Evolutionary conservation across 768 basidiomycete genomes (phyloP), one percentile per base, ranked within the genome.

Genomic region (Dentipellis sp.): DNA sequence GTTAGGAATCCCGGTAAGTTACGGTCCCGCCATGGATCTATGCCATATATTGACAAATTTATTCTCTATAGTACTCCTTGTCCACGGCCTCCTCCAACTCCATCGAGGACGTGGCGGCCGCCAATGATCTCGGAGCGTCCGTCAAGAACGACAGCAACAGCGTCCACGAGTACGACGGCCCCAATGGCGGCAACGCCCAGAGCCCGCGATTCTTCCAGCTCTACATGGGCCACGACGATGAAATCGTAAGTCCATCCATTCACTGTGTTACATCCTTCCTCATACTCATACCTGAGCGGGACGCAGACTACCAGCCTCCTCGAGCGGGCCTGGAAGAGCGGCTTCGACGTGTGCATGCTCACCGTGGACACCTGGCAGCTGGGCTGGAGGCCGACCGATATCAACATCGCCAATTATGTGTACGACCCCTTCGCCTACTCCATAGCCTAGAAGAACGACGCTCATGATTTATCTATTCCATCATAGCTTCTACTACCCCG

Each of bases 141-240:
- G 61, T 61, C 10, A 66, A 65, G 53, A 74, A 71, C 56, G 69
- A 74, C 54, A 70, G 68, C 59, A 75, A 73, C 56, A 62, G 64
- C 19, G 69, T 73, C 19, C 68, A 72, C 52, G 54, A 59, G 22
- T 73, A 72, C 53, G 56, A 56, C 17, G 72, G 72, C 34, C 63
- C 64, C 6, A 70, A 70, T 51, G 69, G 67, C 17, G 70, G 69
- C 14, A 62, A 68, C 50, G 68, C 70, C 11, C 66, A 69, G 36
- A 68, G 71, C 19, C 75, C 76, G 1, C 69, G 77, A n/a, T 80
- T 78, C 62, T 81, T 76, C 70, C 79, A 80, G 67, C 66, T 81
- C 16, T 80, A 81, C 60, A 77, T 77, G 74, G 75, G 77, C 1
- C 78, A 78, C 56, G 77, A 80, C 55, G 78, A 78, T 49, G 78